Percentiles rank a stretch among this genome's conserved stretches.
Evolutionary conservation across 2,329 filamentous ascomycete species (phyloP).

Genomic region (Xylaria sp.): DNA sequence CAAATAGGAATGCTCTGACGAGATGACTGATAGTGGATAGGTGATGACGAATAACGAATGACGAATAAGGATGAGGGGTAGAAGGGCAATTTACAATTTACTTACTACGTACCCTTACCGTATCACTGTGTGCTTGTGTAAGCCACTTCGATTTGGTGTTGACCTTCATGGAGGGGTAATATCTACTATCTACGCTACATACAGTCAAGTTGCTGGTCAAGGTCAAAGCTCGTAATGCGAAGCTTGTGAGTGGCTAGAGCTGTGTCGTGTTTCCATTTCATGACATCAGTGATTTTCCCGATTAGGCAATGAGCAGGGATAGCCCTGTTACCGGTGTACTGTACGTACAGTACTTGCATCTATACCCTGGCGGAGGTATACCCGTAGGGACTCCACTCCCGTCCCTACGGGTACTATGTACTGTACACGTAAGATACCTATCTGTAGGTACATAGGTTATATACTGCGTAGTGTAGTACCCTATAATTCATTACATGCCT

Average conservation of each 20-base stretch:
- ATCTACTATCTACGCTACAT: too few species aligned
- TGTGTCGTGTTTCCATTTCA: constrained; percentile 25
- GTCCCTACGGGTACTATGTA: too few species aligned
- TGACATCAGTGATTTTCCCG: constrained; percentile 43
- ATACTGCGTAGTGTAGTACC: too few species aligned
- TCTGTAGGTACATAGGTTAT: not conserved
- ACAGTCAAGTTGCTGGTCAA: too few species aligned
- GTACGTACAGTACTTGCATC: too few species aligned
- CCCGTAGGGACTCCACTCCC: too few species aligned
- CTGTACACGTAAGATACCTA: not conserved
- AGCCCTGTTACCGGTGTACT: too few species aligned
- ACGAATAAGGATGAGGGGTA: not conserved
- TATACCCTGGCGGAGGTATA: too few species aligned
- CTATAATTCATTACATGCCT: too few species aligned
- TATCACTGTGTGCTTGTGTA: not conserved
- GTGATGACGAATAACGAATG: not conserved
- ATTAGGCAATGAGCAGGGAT: constrained; percentile 15
- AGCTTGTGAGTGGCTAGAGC: constrained; percentile 44
- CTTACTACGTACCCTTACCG: not conserved
- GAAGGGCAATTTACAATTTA: too few species aligned
- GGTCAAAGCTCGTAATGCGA: constrained; percentile 43
- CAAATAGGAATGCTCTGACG: not conserved
- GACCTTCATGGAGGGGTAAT: too few species aligned
- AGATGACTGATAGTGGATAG: not conserved
- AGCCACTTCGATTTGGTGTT: not conserved